Percentiles rank a stretch among this genome's conserved stretches.
phyloP scores from a whole-genome alignment of 768 basidiomycete species.

The Leucosporidium yakuticum region DNA sequence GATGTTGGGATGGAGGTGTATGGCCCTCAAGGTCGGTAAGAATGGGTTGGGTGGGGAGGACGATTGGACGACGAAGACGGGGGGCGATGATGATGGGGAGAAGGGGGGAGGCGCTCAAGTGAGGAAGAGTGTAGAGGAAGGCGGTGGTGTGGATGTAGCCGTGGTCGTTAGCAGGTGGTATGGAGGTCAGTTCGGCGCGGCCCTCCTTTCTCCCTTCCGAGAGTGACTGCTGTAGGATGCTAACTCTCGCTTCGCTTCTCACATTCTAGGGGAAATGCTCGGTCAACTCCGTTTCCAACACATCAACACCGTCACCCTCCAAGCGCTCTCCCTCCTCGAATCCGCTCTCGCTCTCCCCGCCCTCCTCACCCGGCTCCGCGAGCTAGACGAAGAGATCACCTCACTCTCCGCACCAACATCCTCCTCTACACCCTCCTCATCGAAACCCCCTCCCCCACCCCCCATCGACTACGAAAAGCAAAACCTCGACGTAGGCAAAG shows the following conservation, averaged over 20 bases:
- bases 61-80: constrained; percentile 64
- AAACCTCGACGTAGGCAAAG: no score
- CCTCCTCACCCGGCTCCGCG: constrained; percentile 6
- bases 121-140: constrained; percentile 61
- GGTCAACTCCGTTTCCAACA: constrained; percentile 70
- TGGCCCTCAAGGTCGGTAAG: constrained; percentile 60
- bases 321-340: constrained; percentile 45
- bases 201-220: neutral
- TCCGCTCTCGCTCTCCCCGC: constrained; percentile 4
- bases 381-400: constrained; percentile 20
- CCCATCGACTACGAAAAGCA: no score
- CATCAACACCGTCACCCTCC: constrained; percentile 65
- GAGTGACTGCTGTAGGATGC: neutral
- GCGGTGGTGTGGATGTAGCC: constrained; percentile 67
- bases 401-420: neutral
- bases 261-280: constrained; percentile 54
- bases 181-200: constrained; percentile 35
- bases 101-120: constrained; percentile 62
- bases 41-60: constrained; percentile 65
- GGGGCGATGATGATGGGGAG: constrained; percentile 71
- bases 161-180: constrained; percentile 76
- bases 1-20: constrained; percentile 72
- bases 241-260: neutral
- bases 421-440: no score
- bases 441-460: neutral